Evolutionary conservation across 441 rosid species (phyloP).

Genomic region (Arabidopsis lyrata): DNA sequence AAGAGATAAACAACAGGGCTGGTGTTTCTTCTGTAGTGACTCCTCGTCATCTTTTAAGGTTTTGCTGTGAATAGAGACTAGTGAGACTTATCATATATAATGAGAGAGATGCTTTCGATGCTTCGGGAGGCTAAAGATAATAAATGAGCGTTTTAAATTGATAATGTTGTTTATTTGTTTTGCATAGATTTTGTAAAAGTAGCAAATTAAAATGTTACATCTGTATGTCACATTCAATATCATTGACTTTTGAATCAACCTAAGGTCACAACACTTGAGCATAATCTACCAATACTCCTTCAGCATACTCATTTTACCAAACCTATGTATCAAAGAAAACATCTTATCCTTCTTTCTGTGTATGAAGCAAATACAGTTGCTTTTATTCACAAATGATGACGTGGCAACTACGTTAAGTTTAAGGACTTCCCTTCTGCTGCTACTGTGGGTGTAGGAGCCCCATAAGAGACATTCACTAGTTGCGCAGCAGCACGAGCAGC

Average conservation of each 20-base stretch:
- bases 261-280: not conserved
- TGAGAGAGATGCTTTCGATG: not conserved
- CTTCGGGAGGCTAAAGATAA: not conserved
- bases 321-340: conserved; percentile 9
- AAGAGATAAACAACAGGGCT: not conserved
- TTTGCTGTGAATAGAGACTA: not conserved
- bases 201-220: not conserved
- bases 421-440: conserved; percentile 48
- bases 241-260: not conserved
- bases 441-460: conserved; percentile 42
- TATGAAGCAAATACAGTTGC: conserved; percentile 28
- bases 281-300: not conserved
- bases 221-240: not conserved
- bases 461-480: conserved; percentile 65
- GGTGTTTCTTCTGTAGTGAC: not conserved
- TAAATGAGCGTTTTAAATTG: not conserved
- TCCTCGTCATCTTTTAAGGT: not conserved
- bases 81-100: not conserved
- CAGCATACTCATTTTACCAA: conserved; percentile 14
- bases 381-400: conserved; percentile 10
- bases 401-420: conserved; percentile 32
- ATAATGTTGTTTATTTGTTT: not conserved
- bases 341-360: conserved; percentile 1
- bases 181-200: not conserved
- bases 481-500: conserved; percentile 89